phyloP scores from a whole-genome alignment of 2,329 filamentous ascomycete species.

The Thelonectria discophora region DNA sequence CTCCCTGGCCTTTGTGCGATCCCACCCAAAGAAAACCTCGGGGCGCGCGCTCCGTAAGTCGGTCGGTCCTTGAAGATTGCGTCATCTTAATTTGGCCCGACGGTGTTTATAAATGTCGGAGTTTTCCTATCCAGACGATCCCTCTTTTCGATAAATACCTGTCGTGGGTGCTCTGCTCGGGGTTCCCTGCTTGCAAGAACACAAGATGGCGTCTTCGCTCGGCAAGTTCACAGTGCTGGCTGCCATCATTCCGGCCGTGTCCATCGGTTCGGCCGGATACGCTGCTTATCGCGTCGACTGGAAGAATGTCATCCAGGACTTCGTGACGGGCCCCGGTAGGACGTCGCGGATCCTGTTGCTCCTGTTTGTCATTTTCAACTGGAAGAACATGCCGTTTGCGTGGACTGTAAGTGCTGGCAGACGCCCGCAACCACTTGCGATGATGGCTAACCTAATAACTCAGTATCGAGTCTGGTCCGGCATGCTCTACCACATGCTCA shows the following conservation, averaged over 20 bases:
- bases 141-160: background rate
- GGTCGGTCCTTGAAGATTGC: background rate
- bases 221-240: conserved; percentile 47
- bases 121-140: background rate
- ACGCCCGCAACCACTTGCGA: background rate
- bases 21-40: background rate
- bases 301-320: conserved; percentile 49
- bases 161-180: background rate
- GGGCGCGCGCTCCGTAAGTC: background rate
- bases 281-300: conserved; percentile 57
- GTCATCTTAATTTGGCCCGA: background rate
- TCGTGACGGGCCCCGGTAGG: conserved; percentile 64
- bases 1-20: background rate
- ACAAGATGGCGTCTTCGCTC: conserved; percentile 45
- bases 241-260: conserved; percentile 48
- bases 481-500: conserved; percentile 62
- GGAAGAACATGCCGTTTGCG: conserved; percentile 77
- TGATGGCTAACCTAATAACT: background rate
- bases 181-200: background rate
- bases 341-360: conserved; percentile 62
- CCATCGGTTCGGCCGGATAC: conserved; percentile 55
- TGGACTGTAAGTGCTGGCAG: conserved; percentile 72
- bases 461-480: conserved; percentile 68
- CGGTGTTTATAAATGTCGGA: background rate
- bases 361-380: conserved; percentile 68